phyloP scores from a whole-genome alignment of 1,284 basidiomycete genomes.

The Rhodotorula mucilaginosa region DNA sequence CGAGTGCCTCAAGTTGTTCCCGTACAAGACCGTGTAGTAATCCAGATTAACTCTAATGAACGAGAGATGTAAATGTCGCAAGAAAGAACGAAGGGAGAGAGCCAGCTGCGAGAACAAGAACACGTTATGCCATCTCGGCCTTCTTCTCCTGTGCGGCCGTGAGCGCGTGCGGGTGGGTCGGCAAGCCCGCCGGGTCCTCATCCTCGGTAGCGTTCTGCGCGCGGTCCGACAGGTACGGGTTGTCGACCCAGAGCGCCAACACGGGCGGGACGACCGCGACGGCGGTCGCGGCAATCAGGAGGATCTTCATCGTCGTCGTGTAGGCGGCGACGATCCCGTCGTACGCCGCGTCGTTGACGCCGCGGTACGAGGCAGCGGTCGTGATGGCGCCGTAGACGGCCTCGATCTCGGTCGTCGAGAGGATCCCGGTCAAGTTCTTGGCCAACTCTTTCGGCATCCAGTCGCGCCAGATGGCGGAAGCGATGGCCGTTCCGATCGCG shows the following conservation, averaged over 20 bases:
- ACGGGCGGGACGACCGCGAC: constrained; percentile 34
- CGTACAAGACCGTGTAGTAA: too few species aligned
- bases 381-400: constrained; percentile 31
- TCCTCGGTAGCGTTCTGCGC: constrained; percentile 42
- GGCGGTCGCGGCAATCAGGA: neutral
- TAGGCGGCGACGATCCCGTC: constrained; percentile 31
- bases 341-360: constrained; percentile 35
- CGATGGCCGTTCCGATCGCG: constrained; percentile 63
- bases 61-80: too few species aligned
- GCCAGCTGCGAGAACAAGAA: too few species aligned
- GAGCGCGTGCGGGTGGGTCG: neutral
- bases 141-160: constrained; percentile 2
- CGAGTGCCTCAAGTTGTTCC: too few species aligned
- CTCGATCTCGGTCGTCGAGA: constrained; percentile 35
- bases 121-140: neutral
- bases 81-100: too few species aligned
- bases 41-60: too few species aligned
- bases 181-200: constrained; percentile 27
- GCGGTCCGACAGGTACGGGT: constrained; percentile 30
- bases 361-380: constrained; percentile 47
- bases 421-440: constrained; percentile 28
- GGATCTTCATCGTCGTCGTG: constrained; percentile 57
- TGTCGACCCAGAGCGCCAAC: constrained; percentile 34
- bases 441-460: constrained; percentile 39
- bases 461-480: constrained; percentile 48